Conservation (phyloP, 2,329 filamentous ascomycete genomes). For the Plectosphaerella sp. region DNA sequence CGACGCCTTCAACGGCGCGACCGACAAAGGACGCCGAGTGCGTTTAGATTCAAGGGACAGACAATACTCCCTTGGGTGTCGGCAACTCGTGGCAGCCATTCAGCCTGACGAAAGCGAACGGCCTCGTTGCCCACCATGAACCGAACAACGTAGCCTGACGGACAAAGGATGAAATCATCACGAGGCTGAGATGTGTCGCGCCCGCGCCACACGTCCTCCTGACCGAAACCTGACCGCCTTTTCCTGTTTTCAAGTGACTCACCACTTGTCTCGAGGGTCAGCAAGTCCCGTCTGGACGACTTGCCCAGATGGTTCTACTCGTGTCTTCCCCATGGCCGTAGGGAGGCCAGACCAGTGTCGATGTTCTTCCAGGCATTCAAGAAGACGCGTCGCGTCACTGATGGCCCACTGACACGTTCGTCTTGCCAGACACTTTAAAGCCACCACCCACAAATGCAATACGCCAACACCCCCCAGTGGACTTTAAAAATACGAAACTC, state of each 20-base stretch:
- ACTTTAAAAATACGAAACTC: neutral
- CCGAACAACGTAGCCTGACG: neutral
- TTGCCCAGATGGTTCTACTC: neutral
- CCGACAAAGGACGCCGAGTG: neutral
- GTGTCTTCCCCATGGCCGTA: neutral
- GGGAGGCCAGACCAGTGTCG: neutral
- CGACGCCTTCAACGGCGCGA: conserved; percentile 9
- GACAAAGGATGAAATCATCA: neutral
- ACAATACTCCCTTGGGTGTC: neutral
- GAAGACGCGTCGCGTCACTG: neutral
- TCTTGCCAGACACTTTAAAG: neutral
- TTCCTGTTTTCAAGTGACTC: too few relatives aligned
- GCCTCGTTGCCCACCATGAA: too few relatives aligned
- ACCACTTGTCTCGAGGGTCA: neutral
- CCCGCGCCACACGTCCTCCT: neutral
- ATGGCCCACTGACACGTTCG: neutral
- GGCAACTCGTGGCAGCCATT: neutral
- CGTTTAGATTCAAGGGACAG: neutral
- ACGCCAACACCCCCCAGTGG: neutral
- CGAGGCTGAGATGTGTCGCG: neutral
- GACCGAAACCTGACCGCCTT: neutral
- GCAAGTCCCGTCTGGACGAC: neutral
- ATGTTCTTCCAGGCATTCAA: neutral
- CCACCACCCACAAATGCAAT: too few relatives aligned
- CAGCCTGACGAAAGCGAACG: neutral